Evolutionary conservation across 78 protist species (phyloP).

Genomic region (Dictyostelium discoideum): DNA sequence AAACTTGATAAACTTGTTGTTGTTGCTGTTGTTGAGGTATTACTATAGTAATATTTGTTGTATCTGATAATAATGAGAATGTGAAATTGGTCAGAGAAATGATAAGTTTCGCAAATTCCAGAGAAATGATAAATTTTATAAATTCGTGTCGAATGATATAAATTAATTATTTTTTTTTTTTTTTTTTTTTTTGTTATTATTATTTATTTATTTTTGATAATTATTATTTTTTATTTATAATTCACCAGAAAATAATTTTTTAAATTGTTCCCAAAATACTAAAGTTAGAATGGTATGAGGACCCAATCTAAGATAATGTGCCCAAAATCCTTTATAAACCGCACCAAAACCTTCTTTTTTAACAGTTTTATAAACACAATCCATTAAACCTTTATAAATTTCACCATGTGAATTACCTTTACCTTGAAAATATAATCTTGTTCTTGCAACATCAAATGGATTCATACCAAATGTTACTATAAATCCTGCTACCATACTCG

Average conservation of each 20-base stretch:
- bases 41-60: too few species aligned
- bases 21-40: too few species aligned
- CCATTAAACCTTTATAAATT: constrained; percentile 52
- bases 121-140: too few species aligned
- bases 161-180: too few species aligned
- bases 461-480: constrained; percentile 74
- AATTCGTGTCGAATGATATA: too few species aligned
- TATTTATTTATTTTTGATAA: background rate
- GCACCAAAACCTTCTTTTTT: constrained; percentile 63
- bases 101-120: too few species aligned
- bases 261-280: constrained; percentile 78
- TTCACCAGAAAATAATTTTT: constrained; percentile 9
- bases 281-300: constrained; percentile 57
- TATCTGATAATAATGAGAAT: too few species aligned
- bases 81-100: too few species aligned
- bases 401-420: constrained; percentile 73
- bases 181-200: too few species aligned
- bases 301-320: constrained; percentile 67
- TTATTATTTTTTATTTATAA: background rate
- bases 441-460: constrained; percentile 78
- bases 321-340: constrained; percentile 63
- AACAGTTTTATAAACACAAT: constrained; percentile 61
- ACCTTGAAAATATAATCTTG: constrained; percentile 64
- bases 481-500: constrained; percentile 58
- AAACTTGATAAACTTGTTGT: too few species aligned